Evolutionary conservation across 2,329 filamentous ascomycete genomes (phyloP).

Genomic region (Penicillium brevicompactum): DNA sequence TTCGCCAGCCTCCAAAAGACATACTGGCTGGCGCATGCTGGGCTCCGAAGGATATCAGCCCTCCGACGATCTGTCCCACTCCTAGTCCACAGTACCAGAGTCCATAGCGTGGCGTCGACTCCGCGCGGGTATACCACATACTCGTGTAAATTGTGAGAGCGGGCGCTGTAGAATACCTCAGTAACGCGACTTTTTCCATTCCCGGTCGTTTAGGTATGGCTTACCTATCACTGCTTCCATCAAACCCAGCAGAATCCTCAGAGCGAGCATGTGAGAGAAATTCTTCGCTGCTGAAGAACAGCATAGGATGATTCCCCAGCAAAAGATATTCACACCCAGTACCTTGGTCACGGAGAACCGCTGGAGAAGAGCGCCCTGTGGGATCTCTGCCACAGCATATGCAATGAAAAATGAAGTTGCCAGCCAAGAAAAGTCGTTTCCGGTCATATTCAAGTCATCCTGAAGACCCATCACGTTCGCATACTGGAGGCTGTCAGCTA

Average conservation of each 20-base stretch:
- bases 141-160: slow-evolving; percentile 31
- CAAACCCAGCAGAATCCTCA: slow-evolving; percentile 61
- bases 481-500: slow-evolving; percentile 47
- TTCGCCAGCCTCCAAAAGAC: slow-evolving; percentile 29
- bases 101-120: slow-evolving; percentile 30
- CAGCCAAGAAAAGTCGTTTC: slow-evolving; percentile 65
- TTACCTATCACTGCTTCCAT: slow-evolving; percentile 46
- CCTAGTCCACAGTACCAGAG: slow-evolving; percentile 35
- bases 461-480: slow-evolving; percentile 67
- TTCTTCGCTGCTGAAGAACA: slow-evolving; percentile 51
- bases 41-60: slow-evolving; percentile 30
- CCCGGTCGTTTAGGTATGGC: background rate
- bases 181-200: background rate
- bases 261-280: slow-evolving; percentile 54
- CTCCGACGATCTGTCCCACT: slow-evolving; percentile 32
- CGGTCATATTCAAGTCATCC: slow-evolving; percentile 56
- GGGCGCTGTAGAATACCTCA: slow-evolving; percentile 12
- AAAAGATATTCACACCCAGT: slow-evolving; percentile 59
- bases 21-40: slow-evolving; percentile 26
- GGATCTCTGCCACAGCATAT: slow-evolving; percentile 61
- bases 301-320: slow-evolving; percentile 55
- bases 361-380: slow-evolving; percentile 65
- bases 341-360: slow-evolving; percentile 63
- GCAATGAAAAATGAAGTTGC: slow-evolving; percentile 67
- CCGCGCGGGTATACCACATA: slow-evolving; percentile 31